Evolutionary conservation across 1,284 basidiomycete species (phyloP).

Genomic region (Cystobasidium pallidum): DNA sequence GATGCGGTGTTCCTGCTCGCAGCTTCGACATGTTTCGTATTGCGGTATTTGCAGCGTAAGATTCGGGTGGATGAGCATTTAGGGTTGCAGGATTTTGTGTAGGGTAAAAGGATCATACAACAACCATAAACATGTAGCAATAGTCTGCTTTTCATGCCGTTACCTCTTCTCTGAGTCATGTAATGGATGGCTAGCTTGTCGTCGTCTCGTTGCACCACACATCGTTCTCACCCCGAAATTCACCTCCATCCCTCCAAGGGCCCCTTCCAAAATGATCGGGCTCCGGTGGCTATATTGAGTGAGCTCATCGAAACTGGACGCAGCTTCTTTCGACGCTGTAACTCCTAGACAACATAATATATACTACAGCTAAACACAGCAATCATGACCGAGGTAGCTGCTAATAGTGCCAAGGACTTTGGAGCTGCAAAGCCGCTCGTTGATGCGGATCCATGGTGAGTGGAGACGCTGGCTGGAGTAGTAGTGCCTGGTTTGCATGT

Average conservation of each 20-base stretch:
- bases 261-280: conserved; percentile 5
- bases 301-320: conserved; percentile 22
- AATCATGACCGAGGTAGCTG: conserved; percentile 14
- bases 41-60: conserved; percentile 50
- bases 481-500: not conserved
- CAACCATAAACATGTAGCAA: conserved; percentile 2
- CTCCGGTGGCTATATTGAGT: not conserved
- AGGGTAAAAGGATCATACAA: not conserved
- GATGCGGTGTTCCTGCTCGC: conserved; percentile 57
- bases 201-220: not conserved
- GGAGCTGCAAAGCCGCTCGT: conserved; percentile 44
- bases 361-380: not conserved
- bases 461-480: conserved; percentile 6
- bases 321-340: not conserved
- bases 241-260: not conserved
- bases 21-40: conserved; percentile 52
- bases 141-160: not conserved
- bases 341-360: not conserved
- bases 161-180: no score
- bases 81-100: conserved; percentile 44
- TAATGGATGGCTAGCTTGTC: not conserved
- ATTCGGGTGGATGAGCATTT: conserved; percentile 48
- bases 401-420: conserved; percentile 22
- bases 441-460: conserved; percentile 42
- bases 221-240: not conserved